Evolutionary conservation across 352 stramenopile species (phyloP), one percentile per base, ranked within the genome.

Genomic region (Peronosclerospora sorghi): DNA sequence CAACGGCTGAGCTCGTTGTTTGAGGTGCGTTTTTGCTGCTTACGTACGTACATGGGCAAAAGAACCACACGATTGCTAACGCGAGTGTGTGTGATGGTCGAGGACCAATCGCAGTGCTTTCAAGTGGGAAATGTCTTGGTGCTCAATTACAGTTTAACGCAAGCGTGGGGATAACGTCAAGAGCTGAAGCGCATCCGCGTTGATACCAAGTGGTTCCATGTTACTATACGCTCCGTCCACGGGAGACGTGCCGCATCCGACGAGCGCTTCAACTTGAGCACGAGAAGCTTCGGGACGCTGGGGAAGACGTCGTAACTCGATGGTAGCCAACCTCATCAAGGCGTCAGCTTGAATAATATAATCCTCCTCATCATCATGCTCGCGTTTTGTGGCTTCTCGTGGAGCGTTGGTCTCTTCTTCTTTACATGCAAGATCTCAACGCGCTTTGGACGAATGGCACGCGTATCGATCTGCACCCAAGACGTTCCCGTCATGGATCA

Each of bases 91-190:
- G 18, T 19, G 10, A 19, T 12, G 8, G 8, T 43, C 5, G 47
- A 20, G 2, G n/a, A n/a, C n/a, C n/a, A n/a, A 37, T 37, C 28
- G 2, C 9, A 91, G 79, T 84, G 76, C 39, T 91, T 91, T 46
- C 76, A 89, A 62, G 70, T 83, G 1, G 73, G 73, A 0, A 73
- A 86, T 36, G 65, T 86, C 1, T 62, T 92, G 5, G 63, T 92
- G n/a, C 65, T 92, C 12, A 92, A 89, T 35, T 92, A 92, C 59
- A 92, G 79, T 52, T 57, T 88, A 19, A 87, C 74, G 0, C 79
- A 92, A 12, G 79, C 79, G 8, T 92, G 79, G 76, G 79, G 76
- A 1, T 89, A 68, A 69, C 1, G 1, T 2, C 2, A 35, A 17
- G 7, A 18, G 15, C n/a, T n/a, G n/a, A n/a, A n/a, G n/a, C n/a